These are phyloP conservation scores for Sorghum bicolor DNA, from an alignment of 176 grass and related monocot species.

Conservation along the genomic window Sorghum_bicolor_NCBIv3 NC_012878.2:59183001-59183500, in stretches of 20 bases:
- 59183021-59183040: constrained; percentile 67
- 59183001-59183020: constrained; percentile 77
- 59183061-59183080: constrained; percentile 21
- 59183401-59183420: constrained; percentile 87
- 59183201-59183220: constrained; percentile 64
- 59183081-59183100: constrained; percentile 21
- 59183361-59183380: constrained; percentile 10
- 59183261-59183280: constrained; percentile 62
- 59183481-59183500: constrained; percentile 38
- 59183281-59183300: constrained; percentile 11
- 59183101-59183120: not conserved
- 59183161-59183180: constrained; percentile 87
- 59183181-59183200: constrained; percentile 76
- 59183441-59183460: constrained; percentile 77
- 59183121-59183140: not conserved
- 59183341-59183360: not conserved
- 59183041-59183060: not conserved
- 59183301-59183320: not conserved
- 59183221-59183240: constrained; percentile 62
- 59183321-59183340: not conserved
- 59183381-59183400: constrained; percentile 74
- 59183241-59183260: constrained; percentile 54
- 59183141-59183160: constrained; percentile 68
- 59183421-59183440: constrained; percentile 82
- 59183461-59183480: constrained; percentile 74